Conservation (phyloP, 148 eudicot genomes). For the Cornus kousa region DNA sequence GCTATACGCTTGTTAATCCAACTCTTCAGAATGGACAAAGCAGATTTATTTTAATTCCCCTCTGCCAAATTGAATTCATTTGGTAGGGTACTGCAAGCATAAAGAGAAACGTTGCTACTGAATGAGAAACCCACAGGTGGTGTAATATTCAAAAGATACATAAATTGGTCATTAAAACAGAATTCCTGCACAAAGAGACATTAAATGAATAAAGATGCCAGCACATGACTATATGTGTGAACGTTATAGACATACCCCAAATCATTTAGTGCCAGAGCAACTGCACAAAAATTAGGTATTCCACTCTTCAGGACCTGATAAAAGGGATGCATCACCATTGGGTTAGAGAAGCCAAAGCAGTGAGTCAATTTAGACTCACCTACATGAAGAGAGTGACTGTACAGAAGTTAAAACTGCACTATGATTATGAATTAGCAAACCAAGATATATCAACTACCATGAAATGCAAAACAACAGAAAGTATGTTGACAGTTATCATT, state of each 20-base stretch:
- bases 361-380: too few relatives aligned
- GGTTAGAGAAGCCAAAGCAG: conserved; percentile 2
- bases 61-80: too few relatives aligned
- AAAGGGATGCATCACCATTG: conserved; percentile 4
- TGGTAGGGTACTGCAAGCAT: neutral
- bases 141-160: neutral
- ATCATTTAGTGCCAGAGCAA: conserved; percentile 90
- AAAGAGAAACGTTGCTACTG: neutral
- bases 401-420: too few relatives aligned
- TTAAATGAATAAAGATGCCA: neutral
- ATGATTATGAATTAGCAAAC: too few relatives aligned
- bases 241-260: conserved; percentile 63
- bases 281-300: conserved; percentile 95
- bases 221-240: neutral
- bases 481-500: neutral
- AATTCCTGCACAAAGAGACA: neutral
- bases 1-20: too few relatives aligned
- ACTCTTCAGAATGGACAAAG: too few relatives aligned
- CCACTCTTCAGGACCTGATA: conserved; percentile 92
- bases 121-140: neutral
- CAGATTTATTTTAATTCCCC: too few relatives aligned
- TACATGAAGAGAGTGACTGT: too few relatives aligned
- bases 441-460: too few relatives aligned
- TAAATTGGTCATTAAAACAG: neutral
- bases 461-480: too few relatives aligned